phyloP scores from a whole-genome alignment of 1,284 basidiomycete genomes.

The Fomitopsis betulina region DNA sequence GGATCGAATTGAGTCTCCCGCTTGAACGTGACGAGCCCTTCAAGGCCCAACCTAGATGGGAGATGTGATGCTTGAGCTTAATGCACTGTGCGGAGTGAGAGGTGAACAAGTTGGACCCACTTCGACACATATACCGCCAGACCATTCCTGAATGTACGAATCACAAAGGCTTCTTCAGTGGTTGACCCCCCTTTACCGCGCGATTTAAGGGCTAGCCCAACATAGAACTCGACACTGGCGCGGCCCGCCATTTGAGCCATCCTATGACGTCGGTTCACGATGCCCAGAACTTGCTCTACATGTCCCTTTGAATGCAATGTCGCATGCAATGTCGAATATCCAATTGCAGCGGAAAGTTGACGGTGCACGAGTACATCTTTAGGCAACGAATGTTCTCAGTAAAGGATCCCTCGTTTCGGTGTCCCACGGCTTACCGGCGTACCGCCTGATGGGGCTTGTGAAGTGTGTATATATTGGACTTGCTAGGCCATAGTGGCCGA shows the following conservation, averaged over 20 bases:
- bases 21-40: conserved; percentile 92
- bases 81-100: not conserved
- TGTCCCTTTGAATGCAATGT: conserved; percentile 86
- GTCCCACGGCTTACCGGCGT: conserved; percentile 66
- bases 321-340: conserved; percentile 79
- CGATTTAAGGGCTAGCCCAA: conserved; percentile 85
- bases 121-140: conserved; percentile 93
- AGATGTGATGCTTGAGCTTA: conserved; percentile 3
- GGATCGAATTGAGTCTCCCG: conserved; percentile 86
- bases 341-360: conserved; percentile 90
- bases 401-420: conserved; percentile 23
- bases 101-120: conserved; percentile 44
- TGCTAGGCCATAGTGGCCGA: conserved; percentile 96
- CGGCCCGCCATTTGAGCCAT: conserved; percentile 97
- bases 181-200: conserved; percentile 53
- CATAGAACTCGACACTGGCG: conserved; percentile 96
- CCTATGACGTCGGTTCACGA: conserved; percentile 90
- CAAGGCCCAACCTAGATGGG: conserved; percentile 75
- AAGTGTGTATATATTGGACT: conserved; percentile 98
- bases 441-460: conserved; percentile 91
- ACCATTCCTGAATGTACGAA: conserved; percentile 92
- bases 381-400: conserved; percentile 13
- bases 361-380: conserved; percentile 92
- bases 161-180: conserved; percentile 90
- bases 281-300: conserved; percentile 84